Base-by-base conservation (phyloP, 192 early-diverging fungal species). In the Coemansia sp. region DNA sequence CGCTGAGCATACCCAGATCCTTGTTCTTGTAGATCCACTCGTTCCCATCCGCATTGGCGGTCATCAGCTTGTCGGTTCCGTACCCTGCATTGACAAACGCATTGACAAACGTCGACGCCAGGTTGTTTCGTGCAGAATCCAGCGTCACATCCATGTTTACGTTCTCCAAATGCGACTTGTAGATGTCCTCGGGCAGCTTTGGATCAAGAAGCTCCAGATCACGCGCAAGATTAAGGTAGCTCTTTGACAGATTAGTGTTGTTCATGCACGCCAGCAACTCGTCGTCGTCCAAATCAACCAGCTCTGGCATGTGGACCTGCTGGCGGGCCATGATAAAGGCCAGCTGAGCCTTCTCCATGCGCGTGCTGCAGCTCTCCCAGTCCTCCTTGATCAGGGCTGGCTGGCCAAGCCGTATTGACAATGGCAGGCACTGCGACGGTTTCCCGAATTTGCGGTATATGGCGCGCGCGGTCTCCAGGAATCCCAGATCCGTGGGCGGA, bases 1-100 rank as follows among this genome's bases (percentile, higher is more conserved):
- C 94, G 76, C 94, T 94, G 63, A 95, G 86, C 95, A 97, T 98
- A 56, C 92, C 90, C 84, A 94, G 86, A 48, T 98, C 98, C 84
- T 99, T 99, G 86, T 97, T 98, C 83, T 97, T 97, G 87, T 92
- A 97, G 66, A 98, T 95, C 96, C 98, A 98, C 70, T 74, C 77
- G 63, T 84, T 89, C 6, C 90, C 89, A 40, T 91, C 91, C 39
- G 90, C 88, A 66, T 77, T 82, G 10, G 82, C 79, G 12, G 90
- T 85, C 65, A 85, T 87, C 25, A 99, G 87, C 82, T 96, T 98
- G 70, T 99, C 98, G 6, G 86, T 89, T 43, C 94, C 91, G 78
- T 98, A 99, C 12, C 95, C 98, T 44, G 92, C 94, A 75, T 99
- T 99, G 45, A 99, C 93, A 85, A 98, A 99, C 0, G 98, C 96